phyloP scores from a whole-genome alignment of 805 yeast species.

The Wickerhamomyces kurtzmanii region DNA sequence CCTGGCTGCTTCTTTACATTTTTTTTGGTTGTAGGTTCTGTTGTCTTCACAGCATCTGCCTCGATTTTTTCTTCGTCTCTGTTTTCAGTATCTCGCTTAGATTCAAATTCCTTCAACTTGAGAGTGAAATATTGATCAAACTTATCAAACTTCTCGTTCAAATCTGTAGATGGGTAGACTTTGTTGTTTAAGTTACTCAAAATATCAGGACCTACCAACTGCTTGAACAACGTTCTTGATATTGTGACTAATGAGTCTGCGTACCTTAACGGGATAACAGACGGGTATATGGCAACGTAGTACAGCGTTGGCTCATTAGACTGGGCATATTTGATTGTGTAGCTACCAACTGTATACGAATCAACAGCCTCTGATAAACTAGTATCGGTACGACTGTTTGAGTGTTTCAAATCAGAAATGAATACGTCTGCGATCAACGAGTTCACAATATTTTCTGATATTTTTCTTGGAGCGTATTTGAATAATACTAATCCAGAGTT shows the following conservation, averaged over 20 bases:
- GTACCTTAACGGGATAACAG: constrained; percentile 22
- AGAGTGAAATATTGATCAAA: constrained; percentile 27
- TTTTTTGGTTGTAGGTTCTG: constrained; percentile 5
- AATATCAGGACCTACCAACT: constrained; percentile 18
- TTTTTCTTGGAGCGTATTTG: constrained; percentile 29
- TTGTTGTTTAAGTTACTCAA: constrained; percentile 18
- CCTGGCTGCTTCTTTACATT: constrained; percentile 8
- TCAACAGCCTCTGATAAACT: constrained; percentile 15
- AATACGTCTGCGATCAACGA: constrained; percentile 38
- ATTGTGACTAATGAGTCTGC: constrained; percentile 24
- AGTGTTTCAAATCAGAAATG: constrained; percentile 25
- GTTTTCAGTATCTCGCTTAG: constrained; percentile 2
- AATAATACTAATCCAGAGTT: constrained; percentile 44
- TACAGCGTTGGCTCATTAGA: constrained; percentile 32
- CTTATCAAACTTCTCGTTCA: constrained; percentile 23
- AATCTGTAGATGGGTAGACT: constrained; percentile 16
- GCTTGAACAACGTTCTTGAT: constrained; percentile 18
- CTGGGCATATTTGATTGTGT: constrained; percentile 34
- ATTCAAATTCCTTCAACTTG: constrained; percentile 21
- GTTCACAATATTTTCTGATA: constrained; percentile 32
- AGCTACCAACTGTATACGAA: constrained; percentile 23
- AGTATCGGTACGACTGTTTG: constrained; percentile 13
- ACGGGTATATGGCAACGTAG: constrained; percentile 31
- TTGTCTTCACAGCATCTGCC: constrained; percentile 1
- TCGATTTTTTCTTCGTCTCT: constrained; percentile 8